Base-by-base conservation (phyloP, 257 asterid genomes). In the Solanum etuberosum region DNA sequence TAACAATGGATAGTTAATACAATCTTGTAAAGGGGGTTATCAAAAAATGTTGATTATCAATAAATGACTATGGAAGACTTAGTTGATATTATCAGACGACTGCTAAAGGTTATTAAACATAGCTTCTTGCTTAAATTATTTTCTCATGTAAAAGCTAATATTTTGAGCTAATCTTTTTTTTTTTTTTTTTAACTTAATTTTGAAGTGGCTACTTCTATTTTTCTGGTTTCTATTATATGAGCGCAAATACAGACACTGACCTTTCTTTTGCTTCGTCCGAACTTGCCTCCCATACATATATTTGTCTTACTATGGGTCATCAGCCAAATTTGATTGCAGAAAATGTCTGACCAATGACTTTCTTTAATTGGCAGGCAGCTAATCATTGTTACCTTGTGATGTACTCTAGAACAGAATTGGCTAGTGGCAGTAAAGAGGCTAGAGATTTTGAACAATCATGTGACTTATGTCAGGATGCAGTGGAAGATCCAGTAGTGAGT, bases 371-470 rank as follows among this genome's bases (percentile, higher is more conserved):
- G 84, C 93, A 96, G 98, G 98, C 98, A 88, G 98, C 94, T 86
- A 95, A 96, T 89, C 98, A 96, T 89, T 96, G 97, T 86, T 95
- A 94, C 92, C 99, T 95, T 84, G 98, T 74, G 38, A n/a, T 14
- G 76, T 85, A 83, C 93, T 94, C 97, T 82, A 90, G 73, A 78
- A 84, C 91, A 77, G 73, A 96, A 86, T 88, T 89, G 91, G 92
- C 88, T 85, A 92, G 86, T 91, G 93, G 90, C 85, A 87, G 83
- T 83, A 90, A 86, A 89, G 94, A 88, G 48, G 89, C 89, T 86
- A 51, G 88, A 85, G 88, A 77, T 43, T 90, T 81, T 76, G 93
- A 89, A 76, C 92, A 87, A 87, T 83, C 34, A 32, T 96, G 98
- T 90, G 88, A 92, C 87, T 74, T 93, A 77, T 96, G 98, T 87